These are phyloP conservation scores for Poa annua DNA, from an alignment of 176 grass and related monocot species.

Conservation along the genomic window DNA sequence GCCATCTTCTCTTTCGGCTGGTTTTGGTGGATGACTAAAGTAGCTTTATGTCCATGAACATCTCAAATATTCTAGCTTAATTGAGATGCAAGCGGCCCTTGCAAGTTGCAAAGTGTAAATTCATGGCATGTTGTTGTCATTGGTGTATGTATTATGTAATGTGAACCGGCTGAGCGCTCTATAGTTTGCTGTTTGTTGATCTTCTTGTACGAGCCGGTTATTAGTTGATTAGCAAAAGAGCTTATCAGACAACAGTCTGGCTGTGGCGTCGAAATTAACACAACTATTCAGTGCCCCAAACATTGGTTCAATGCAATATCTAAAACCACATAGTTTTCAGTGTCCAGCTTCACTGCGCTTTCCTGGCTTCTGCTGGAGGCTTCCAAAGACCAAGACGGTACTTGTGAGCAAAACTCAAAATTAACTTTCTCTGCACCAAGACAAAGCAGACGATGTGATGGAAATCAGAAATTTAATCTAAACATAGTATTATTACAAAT, in stretches of 20 bases:
- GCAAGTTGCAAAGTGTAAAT: neutral
- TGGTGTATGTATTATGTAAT: neutral
- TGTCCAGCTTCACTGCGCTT: conserved; percentile 46
- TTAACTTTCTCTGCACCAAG: conserved; percentile 74
- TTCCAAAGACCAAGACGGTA: conserved; percentile 85
- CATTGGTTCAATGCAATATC: neutral
- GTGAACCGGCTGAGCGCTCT: neutral
- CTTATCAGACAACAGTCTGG: neutral
- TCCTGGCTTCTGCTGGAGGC: conserved; percentile 56
- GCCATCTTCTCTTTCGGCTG: conserved; percentile 45
- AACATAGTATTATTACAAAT: neutral
- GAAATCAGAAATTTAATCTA: neutral
- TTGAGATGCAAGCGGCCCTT: neutral
- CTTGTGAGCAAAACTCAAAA: conserved; percentile 80
- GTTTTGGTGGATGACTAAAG: conserved; percentile 28
- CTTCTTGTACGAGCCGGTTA: neutral
- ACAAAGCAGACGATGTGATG: neutral
- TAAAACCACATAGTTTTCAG: conserved; percentile 10
- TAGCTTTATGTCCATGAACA: conserved; percentile 31
- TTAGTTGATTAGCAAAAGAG: too few relatives aligned
- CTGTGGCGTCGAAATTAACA: conserved; percentile 13
- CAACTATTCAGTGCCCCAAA: neutral
- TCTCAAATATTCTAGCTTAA: neutral
- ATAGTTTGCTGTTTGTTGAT: neutral
- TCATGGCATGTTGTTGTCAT: too few relatives aligned